Conservation (phyloP, 805 yeast genomes). For the Metschnikowia picachoensis region DNA sequence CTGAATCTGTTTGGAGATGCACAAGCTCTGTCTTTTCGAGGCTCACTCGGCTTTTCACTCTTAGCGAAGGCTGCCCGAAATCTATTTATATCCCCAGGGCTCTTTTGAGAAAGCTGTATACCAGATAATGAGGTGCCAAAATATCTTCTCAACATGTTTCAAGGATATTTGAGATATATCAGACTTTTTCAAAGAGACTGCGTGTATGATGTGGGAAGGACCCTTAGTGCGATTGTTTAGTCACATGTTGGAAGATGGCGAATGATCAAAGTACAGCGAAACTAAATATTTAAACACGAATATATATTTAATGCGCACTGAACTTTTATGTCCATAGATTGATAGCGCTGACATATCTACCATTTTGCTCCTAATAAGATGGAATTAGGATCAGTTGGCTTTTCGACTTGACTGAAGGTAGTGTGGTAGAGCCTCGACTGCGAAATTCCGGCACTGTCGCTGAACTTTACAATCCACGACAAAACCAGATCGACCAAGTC, state of each 20-base stretch:
- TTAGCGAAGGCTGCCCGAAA: conserved; percentile 2
- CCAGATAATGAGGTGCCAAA: neutral
- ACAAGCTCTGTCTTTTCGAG: neutral
- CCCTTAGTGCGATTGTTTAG: neutral
- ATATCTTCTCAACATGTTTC: conserved; percentile 2
- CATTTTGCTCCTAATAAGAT: conserved; percentile 54
- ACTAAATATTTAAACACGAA: neutral
- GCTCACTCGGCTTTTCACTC: neutral
- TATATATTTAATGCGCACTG: neutral
- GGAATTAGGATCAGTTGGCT: conserved; percentile 45
- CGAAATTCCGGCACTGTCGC: conserved; percentile 24
- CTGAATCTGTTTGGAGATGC: conserved; percentile 5
- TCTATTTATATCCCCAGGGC: neutral
- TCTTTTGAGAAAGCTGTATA: neutral
- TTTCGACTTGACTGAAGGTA: conserved; percentile 48
- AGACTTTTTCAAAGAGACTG: neutral
- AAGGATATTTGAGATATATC: neutral
- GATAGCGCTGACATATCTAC: conserved; percentile 27
- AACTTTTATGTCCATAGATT: too few species aligned
- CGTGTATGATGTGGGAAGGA: neutral
- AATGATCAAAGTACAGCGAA: neutral
- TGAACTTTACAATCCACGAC: conserved; percentile 35
- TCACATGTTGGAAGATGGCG: neutral
- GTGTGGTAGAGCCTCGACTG: conserved; percentile 42
- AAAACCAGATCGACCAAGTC: conserved; percentile 17